phyloP scores from a whole-genome alignment of 2,329 filamentous ascomycete species.

The Beauveria sp. region DNA sequence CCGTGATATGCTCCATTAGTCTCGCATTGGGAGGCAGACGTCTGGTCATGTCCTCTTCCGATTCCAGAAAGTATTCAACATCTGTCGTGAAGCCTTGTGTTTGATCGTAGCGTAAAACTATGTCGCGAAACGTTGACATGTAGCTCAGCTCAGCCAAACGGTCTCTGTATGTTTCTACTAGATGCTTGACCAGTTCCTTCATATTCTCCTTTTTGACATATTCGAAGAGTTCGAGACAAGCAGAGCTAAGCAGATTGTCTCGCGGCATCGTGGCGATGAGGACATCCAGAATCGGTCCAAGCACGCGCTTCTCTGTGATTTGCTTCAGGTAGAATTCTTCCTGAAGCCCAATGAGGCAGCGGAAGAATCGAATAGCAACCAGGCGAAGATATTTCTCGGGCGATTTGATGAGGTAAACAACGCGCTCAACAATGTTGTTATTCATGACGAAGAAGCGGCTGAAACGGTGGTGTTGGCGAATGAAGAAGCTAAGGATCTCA shows the following conservation, averaged over 20 bases:
- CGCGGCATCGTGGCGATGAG: constrained; percentile 79
- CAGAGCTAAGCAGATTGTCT: constrained; percentile 89
- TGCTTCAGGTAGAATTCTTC: constrained; percentile 89
- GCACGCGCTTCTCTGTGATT: constrained; percentile 70
- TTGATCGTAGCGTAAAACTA: constrained; percentile 73
- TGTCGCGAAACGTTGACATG: constrained; percentile 72
- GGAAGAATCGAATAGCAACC: constrained; percentile 88
- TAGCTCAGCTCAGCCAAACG: constrained; percentile 70
- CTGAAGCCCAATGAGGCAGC: constrained; percentile 73
- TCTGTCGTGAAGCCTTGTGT: constrained; percentile 59
- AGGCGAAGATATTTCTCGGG: constrained; percentile 90
- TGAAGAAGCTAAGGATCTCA: constrained; percentile 89
- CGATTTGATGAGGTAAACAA: constrained; percentile 74
- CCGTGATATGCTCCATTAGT: constrained; percentile 61
- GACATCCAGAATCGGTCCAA: constrained; percentile 79
- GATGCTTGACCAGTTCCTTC: constrained; percentile 72
- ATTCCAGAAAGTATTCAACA: constrained; percentile 63
- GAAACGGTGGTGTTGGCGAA: constrained; percentile 78
- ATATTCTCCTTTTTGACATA: constrained; percentile 76
- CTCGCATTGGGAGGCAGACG: constrained; percentile 41
- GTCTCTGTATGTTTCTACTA: constrained; percentile 78
- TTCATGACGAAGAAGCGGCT: constrained; percentile 83
- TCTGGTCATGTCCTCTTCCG: constrained; percentile 50
- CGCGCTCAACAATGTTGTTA: constrained; percentile 68
- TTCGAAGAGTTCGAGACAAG: constrained; percentile 89